A percentile compares a stretch with the other conserved stretches of the same genome.
Evolutionary conservation across 148 eudicot species (phyloP).

Genomic region (Salicornia ramosissima): DNA sequence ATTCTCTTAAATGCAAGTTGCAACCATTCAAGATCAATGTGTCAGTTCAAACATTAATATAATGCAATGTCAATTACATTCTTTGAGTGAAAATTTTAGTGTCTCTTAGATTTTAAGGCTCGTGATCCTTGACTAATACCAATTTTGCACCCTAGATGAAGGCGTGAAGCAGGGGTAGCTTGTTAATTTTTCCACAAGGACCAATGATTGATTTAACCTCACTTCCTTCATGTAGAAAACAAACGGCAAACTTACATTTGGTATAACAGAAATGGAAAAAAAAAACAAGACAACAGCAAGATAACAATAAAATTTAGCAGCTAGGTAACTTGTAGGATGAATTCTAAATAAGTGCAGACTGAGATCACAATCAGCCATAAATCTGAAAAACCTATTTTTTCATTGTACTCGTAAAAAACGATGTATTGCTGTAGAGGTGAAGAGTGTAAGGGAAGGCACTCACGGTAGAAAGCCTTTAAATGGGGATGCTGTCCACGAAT

Average conservation of each 20-base stretch:
- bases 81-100: background rate
- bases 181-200: background rate
- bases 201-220: background rate
- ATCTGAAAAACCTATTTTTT: background rate
- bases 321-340: background rate
- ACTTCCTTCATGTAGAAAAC: background rate
- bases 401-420: background rate
- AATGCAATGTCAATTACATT: background rate
- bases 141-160: background rate
- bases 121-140: background rate
- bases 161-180: background rate
- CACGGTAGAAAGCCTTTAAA: slow-evolving; percentile 72
- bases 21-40: background rate
- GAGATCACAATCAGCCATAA: background rate
- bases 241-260: background rate
- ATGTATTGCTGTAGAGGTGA: background rate
- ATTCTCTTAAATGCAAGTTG: background rate
- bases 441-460: slow-evolving; percentile 22
- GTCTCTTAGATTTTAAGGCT: background rate
- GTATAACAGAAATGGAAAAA: background rate
- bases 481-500: slow-evolving; percentile 90
- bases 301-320: background rate
- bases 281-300: background rate
- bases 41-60: background rate
- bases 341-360: background rate